Evolutionary conservation across 768 basidiomycete species (phyloP), one percentile per base, ranked within the genome.

Genomic region (Tubosaeta sp.): DNA sequence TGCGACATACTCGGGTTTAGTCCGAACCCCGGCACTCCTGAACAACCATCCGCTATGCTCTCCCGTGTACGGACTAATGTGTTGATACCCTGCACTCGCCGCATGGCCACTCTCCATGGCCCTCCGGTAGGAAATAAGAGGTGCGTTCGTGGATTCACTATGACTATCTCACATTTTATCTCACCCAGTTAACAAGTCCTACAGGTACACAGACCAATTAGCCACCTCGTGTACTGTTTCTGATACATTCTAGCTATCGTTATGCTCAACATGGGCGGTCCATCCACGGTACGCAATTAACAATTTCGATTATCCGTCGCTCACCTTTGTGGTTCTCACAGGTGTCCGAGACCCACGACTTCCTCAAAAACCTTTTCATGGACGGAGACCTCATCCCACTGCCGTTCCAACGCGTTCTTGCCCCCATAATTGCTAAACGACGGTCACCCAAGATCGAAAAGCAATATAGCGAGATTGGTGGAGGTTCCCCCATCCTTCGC

Each of bases 181-280:
- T 70, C 49, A 63, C 49, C 33, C 32, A 14, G 31, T 48, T 27
- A n/a, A 29, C 46, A 58, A 85, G 84, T 67, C 83, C 84, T 55
- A 86, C 84, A 80, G 84, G 84, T 85, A 51, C 45, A 57, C 50
- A 48, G 11, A 14, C 16, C 19, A 12, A 47, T 29, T n/a, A 19
- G 14, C 37, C 13, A 16, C 3, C 49, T 29, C 35, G 16, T 46
- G 25, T 52, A 50, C 7, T n/a, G 34, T 34, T 41, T 34, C 32
- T 58, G 58, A 55, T 50, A 42, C 31, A 44, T 78, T 43, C 2
- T 50, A 83, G 95, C 89, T 34, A 80, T 98, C 56, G 93, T 99
- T 38, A 90, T 99, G 88, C 76, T 99, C 74, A 99, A 98, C 71
- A 99, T 99, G 97, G 97, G 97, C 41, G 97, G 97, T 2, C 97